A percentile compares a stretch with the other conserved stretches of the same genome.
Evolutionary conservation across 73 alveolate species (phyloP).

Genomic region (Paramecium biaurelia): DNA sequence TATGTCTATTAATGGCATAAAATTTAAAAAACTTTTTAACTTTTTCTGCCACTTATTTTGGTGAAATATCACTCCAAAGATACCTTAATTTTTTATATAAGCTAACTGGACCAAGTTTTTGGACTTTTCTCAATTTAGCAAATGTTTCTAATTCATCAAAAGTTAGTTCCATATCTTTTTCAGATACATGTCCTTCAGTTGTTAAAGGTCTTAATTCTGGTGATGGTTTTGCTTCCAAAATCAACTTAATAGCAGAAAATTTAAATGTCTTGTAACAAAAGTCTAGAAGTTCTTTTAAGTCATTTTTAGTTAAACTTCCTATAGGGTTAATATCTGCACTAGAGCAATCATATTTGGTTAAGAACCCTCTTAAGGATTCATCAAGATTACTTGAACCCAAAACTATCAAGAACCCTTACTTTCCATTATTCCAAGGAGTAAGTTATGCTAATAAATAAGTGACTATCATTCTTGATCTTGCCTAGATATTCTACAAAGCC

Average conservation of each 20-base stretch:
- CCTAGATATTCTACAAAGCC: slow-evolving; percentile 91
- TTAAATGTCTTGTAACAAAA: not conserved
- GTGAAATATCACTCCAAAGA: slow-evolving; percentile 75
- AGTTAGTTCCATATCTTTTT: slow-evolving; percentile 93
- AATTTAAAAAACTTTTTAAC: slow-evolving; percentile 84
- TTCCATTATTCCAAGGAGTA: slow-evolving; percentile 84
- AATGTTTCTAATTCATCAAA: slow-evolving; percentile 81
- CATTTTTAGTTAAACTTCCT: slow-evolving; percentile 87
- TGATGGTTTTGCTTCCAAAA: slow-evolving; percentile 44
- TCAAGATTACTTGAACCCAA: slow-evolving; percentile 88
- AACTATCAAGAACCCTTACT: slow-evolving; percentile 73
- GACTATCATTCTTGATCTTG: slow-evolving; percentile 84
- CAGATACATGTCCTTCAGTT: slow-evolving; percentile 56
- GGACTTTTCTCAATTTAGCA: slow-evolving; percentile 77
- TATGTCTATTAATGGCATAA: slow-evolving; percentile 81
- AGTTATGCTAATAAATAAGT: slow-evolving; percentile 89
- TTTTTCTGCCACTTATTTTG: slow-evolving; percentile 80
- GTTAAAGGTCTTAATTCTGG: slow-evolving; percentile 51
- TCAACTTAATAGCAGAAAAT: slow-evolving; percentile 58
- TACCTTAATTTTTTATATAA: slow-evolving; percentile 75
- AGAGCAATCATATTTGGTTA: slow-evolving; percentile 94
- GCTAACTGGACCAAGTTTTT: slow-evolving; percentile 87
- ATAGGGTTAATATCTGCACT: slow-evolving; percentile 94
- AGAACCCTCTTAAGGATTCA: slow-evolving; percentile 92
- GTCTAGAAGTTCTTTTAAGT: slow-evolving; percentile 69